These are phyloP conservation scores for Hemileccinum impolitum DNA, from an alignment of 768 basidiomycete species.

Conservation along the genomic window DNA sequence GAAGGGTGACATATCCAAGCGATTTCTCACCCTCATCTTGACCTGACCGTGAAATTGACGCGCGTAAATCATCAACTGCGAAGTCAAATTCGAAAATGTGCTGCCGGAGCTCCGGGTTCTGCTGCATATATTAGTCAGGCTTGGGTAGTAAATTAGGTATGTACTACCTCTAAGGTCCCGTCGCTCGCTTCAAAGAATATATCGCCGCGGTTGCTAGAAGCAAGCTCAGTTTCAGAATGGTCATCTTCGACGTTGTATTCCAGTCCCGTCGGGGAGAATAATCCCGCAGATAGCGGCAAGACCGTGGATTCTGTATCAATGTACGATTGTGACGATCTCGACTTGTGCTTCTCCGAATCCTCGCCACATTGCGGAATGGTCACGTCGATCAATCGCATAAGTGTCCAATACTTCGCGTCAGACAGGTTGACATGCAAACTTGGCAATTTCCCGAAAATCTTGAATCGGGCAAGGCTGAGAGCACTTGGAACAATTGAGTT, in stretches of 20 bases:
- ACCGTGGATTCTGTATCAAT: conserved; percentile 27
- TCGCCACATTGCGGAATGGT: conserved; percentile 80
- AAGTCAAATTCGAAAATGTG: conserved; percentile 83
- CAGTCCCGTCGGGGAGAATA: conserved; percentile 51
- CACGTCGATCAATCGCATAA: conserved; percentile 92
- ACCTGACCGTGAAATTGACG: conserved; percentile 70
- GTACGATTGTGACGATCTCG: conserved; percentile 19
- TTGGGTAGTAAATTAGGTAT: not conserved
- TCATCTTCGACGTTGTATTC: conserved; percentile 73
- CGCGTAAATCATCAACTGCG: conserved; percentile 78
- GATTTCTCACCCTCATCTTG: conserved; percentile 61
- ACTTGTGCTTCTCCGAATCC: conserved; percentile 26
- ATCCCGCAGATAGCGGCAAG: conserved; percentile 51
- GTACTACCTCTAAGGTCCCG: conserved; percentile 50
- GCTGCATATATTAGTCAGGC: conserved; percentile 2
- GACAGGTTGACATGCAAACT: conserved; percentile 86
- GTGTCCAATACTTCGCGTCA: conserved; percentile 83
- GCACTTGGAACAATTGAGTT: conserved; percentile 89
- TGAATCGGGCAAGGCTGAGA: conserved; percentile 81
- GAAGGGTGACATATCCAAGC: conserved; percentile 75
- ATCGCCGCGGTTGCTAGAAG: conserved; percentile 44
- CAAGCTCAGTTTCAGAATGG: conserved; percentile 41
- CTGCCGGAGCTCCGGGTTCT: conserved; percentile 43
- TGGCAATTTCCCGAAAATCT: conserved; percentile 85
- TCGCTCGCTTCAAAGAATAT: conserved; percentile 74